These are phyloP conservation scores for Thielaviopsis musarum DNA, from an alignment of 2,329 filamentous ascomycete genomes.

Conservation along the genomic window DNA sequence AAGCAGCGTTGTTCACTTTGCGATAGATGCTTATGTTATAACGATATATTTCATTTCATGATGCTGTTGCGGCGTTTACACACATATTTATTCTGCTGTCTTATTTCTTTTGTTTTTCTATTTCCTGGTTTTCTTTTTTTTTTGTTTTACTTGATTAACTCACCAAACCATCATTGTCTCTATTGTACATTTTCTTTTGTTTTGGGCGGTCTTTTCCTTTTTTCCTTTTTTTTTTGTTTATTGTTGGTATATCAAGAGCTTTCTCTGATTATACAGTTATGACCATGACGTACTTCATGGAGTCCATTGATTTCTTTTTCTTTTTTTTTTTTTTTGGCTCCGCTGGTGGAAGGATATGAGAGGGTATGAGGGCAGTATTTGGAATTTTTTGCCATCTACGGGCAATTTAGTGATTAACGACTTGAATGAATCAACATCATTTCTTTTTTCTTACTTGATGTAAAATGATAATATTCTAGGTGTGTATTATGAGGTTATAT, in stretches of 20 bases:
- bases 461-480: neutral
- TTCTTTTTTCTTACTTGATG: no score
- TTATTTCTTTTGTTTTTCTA: neutral
- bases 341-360: neutral
- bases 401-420: neutral
- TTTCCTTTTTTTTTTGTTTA: constrained; percentile 1
- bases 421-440: neutral
- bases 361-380: no score
- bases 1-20: no score
- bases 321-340: neutral
- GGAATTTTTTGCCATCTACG: neutral
- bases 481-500: neutral
- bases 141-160: neutral
- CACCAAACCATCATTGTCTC: neutral
- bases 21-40: neutral
- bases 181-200: neutral
- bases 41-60: neutral
- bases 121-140: constrained; percentile 2
- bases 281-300: neutral
- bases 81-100: neutral
- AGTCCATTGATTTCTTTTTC: neutral
- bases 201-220: neutral
- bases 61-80: neutral
- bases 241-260: constrained; percentile 6
- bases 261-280: neutral